A percentile compares a stretch with the other conserved stretches of the same genome.
Conservation (phyloP, 768 basidiomycete species). For the Suillus placidus region DNA sequence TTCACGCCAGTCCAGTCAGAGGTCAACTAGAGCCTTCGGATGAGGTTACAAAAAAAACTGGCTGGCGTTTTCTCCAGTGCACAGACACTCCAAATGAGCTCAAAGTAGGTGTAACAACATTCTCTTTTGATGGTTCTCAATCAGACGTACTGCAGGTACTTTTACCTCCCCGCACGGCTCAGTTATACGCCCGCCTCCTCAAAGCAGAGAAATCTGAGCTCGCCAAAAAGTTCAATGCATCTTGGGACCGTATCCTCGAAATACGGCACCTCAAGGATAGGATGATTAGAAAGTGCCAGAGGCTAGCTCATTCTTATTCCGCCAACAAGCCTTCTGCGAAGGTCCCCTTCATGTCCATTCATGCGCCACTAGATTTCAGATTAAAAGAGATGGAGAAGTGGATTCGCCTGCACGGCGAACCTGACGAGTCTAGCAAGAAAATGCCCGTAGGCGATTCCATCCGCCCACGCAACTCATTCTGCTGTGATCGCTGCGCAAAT, state of each 20-base stretch:
- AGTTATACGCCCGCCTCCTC: constrained; percentile 66
- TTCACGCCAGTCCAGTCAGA: constrained; percentile 66
- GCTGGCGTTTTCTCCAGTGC: constrained; percentile 74
- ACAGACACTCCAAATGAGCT: constrained; percentile 78
- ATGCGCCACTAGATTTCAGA: constrained; percentile 73
- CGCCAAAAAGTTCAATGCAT: constrained; percentile 53
- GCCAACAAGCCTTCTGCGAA: constrained; percentile 41
- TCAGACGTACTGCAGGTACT: constrained; percentile 52
- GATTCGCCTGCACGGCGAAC: constrained; percentile 54
- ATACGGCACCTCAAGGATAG: constrained; percentile 80
- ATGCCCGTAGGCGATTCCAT: constrained; percentile 20
- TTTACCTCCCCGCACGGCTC: constrained; percentile 66
- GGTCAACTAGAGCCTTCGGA: constrained; percentile 77
- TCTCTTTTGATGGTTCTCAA: neutral
- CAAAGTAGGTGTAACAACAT: constrained; percentile 47
- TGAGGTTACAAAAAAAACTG: constrained; percentile 47
- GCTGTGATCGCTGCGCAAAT: constrained; percentile 38
- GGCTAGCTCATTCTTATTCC: constrained; percentile 52
- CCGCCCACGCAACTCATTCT: constrained; percentile 33
- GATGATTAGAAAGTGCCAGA: constrained; percentile 79
- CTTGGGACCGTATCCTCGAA: constrained; percentile 72
- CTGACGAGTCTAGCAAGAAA: constrained; percentile 27
- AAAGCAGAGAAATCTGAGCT: constrained; percentile 65
- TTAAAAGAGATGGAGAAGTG: constrained; percentile 81
- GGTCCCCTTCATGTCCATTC: constrained; percentile 62